phyloP scores from a whole-genome alignment of 2,329 filamentous ascomycete genomes.

The Nannizziopsis arthrosporioides region DNA sequence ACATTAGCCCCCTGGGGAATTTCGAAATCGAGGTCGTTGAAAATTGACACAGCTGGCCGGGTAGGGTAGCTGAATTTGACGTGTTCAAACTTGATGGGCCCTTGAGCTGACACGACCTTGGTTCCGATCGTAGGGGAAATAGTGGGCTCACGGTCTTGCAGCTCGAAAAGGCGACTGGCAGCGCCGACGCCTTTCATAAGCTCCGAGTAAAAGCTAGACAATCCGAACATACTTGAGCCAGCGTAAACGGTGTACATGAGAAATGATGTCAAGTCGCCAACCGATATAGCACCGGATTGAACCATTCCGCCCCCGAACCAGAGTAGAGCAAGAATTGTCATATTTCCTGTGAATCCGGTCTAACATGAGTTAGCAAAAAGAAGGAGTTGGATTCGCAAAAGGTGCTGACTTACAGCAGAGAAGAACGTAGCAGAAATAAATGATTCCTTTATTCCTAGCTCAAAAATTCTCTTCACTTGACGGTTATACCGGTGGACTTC shows the following conservation, averaged over 20 bases:
- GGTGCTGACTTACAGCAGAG: constrained; percentile 37
- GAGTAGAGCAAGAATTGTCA: constrained; percentile 85
- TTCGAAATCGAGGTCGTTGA: constrained; percentile 75
- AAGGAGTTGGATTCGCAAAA: background rate
- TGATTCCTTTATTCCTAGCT: constrained; percentile 74
- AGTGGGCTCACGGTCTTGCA: constrained; percentile 77
- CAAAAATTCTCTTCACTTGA: constrained; percentile 85
- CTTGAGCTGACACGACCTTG: constrained; percentile 71
- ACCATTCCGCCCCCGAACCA: constrained; percentile 88
- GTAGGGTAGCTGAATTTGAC: constrained; percentile 89
- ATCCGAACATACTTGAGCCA: constrained; percentile 76
- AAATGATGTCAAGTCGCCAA: constrained; percentile 90
- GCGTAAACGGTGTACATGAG: constrained; percentile 94
- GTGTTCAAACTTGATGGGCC: constrained; percentile 75
- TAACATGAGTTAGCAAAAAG: constrained; percentile 31
- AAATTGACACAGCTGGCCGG: constrained; percentile 80
- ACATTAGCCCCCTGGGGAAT: constrained; percentile 91
- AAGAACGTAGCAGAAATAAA: constrained; percentile 88
- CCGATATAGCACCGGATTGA: constrained; percentile 68
- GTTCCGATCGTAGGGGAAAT: constrained; percentile 77
- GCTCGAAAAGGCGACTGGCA: constrained; percentile 87
- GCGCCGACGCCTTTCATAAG: constrained; percentile 98
- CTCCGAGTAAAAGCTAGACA: constrained; percentile 94
- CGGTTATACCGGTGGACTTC: constrained; percentile 85
- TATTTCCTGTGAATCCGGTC: constrained; percentile 86